Conservation (phyloP, 495 filamentous ascomycete species). For the Podospora fimiseda region DNA sequence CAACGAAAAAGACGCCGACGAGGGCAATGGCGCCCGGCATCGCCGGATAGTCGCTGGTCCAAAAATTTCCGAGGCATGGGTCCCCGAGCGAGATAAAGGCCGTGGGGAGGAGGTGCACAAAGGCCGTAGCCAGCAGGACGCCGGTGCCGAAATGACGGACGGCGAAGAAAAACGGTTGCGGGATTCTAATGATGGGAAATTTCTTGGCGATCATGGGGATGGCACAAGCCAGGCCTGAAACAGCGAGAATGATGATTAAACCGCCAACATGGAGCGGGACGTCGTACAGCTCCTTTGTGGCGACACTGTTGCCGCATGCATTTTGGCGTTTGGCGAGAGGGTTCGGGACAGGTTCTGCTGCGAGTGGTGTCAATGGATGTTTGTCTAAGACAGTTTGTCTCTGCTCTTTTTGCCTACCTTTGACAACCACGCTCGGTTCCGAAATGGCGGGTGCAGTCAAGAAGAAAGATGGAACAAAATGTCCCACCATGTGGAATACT, state of each 20-base stretch:
- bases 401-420: background rate
- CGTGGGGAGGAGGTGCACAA: conserved; percentile 76
- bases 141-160: conserved; percentile 81
- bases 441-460: background rate
- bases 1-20: conserved; percentile 65
- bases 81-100: conserved; percentile 77
- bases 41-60: conserved; percentile 64
- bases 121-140: conserved; percentile 79
- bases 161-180: conserved; percentile 54
- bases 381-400: background rate
- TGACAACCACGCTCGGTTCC: background rate
- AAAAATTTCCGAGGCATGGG: conserved; percentile 68
- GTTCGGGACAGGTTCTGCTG: conserved; percentile 3
- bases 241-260: conserved; percentile 61
- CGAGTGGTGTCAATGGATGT: background rate
- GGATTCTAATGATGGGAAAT: conserved; percentile 38
- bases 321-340: conserved; percentile 13
- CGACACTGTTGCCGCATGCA: conserved; percentile 11
- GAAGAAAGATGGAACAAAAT: conserved; percentile 4
- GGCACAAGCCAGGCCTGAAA: conserved; percentile 60
- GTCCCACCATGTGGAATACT: conserved; percentile 16
- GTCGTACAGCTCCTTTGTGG: conserved; percentile 49
- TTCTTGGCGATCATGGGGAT: conserved; percentile 49
- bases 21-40: conserved; percentile 76
- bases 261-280: conserved; percentile 66